phyloP scores from a whole-genome alignment of 176 grass and related monocot genomes.

The Carex littledalei region DNA sequence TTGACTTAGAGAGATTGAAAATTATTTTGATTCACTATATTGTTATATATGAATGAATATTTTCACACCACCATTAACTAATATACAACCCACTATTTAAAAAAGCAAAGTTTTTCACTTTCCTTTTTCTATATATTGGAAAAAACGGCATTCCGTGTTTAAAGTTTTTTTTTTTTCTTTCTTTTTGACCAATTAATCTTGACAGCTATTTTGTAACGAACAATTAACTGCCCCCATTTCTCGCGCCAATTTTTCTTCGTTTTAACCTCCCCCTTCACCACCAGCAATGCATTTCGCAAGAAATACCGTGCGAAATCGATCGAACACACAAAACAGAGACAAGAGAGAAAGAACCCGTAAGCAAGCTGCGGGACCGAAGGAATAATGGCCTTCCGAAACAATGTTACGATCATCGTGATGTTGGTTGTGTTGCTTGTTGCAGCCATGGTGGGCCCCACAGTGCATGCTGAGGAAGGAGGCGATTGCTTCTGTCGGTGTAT shows the following conservation, averaged over 20 bases:
- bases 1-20: no score
- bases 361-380: not conserved
- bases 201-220: not conserved
- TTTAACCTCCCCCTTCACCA: not conserved
- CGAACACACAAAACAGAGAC: not conserved
- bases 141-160: not conserved
- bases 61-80: not conserved
- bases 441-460: not conserved
- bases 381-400: constrained; percentile 18
- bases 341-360: not conserved
- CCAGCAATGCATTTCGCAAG: not conserved
- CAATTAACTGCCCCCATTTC: not conserved
- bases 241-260: not conserved
- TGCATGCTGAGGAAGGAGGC: not conserved
- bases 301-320: not conserved
- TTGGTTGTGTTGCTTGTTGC: constrained; percentile 1
- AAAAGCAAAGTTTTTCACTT: not conserved
- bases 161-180: not conserved
- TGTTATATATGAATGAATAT: no score
- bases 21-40: no score
- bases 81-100: not conserved
- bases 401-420: not conserved
- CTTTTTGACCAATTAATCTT: not conserved
- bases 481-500: constrained; percentile 28
- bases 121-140: not conserved